Percentiles rank a stretch among this genome's conserved stretches.
Conservation (phyloP, 139 green algal species). For the Pleodorina starrii region DNA sequence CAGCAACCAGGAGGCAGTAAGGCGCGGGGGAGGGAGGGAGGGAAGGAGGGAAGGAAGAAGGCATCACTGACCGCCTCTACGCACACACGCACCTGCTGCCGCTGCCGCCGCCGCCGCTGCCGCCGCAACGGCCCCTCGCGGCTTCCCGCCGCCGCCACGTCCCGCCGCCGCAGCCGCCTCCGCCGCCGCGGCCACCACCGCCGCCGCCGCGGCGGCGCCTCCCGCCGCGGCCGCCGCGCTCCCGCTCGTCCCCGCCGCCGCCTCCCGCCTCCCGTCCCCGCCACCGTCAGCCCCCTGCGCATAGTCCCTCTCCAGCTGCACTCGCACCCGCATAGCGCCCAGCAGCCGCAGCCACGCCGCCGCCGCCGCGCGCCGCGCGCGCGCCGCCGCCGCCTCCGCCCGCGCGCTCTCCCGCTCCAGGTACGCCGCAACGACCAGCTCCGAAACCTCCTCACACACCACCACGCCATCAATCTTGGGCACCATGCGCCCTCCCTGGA, state of each 20-base stretch:
- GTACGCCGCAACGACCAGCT: slow-evolving; percentile 65
- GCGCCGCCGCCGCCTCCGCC: slow-evolving; percentile 50
- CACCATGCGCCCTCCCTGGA: slow-evolving; percentile 75
- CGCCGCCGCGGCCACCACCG: not conserved
- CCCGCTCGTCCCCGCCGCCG: not conserved
- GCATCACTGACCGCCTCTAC: no score
- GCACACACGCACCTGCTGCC: not conserved
- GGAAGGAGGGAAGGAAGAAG: not conserved
- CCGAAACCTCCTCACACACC: slow-evolving; percentile 78
- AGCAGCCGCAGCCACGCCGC: slow-evolving; percentile 72
- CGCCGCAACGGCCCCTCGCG: not conserved
- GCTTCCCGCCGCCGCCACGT: not conserved
- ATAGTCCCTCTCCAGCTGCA: slow-evolving; percentile 62
- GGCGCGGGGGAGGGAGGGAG: not conserved
- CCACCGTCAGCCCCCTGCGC: not conserved
- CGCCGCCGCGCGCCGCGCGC: slow-evolving; percentile 54
- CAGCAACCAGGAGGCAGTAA: not conserved
- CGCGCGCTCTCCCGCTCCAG: slow-evolving; percentile 57
- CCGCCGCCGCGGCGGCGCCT: not conserved
- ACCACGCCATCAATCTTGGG: slow-evolving; percentile 86
- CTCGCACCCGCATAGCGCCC: slow-evolving; percentile 47
- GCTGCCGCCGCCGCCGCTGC: not conserved
- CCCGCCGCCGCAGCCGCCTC: not conserved
- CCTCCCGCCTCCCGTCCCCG: not conserved
- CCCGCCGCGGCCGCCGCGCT: not conserved